These are phyloP conservation scores for Candida coquimbonensis DNA, from an alignment of 805 yeast genomes.

Conservation along the genomic window DNA sequence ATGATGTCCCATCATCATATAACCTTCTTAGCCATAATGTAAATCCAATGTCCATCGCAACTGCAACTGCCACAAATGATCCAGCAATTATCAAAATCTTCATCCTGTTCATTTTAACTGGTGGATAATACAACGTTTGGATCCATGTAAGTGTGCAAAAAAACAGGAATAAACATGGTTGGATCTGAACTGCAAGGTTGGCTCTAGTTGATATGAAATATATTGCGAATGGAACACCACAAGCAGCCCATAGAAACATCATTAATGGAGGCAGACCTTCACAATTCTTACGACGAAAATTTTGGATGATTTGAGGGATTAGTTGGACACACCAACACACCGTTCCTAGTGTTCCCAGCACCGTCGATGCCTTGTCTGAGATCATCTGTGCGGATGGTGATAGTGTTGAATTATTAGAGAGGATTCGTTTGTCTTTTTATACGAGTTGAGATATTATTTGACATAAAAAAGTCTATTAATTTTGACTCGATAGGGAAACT, in stretches of 20 bases:
- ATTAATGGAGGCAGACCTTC: conserved; percentile 84
- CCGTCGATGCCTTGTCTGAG: conserved; percentile 49
- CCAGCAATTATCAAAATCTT: conserved; percentile 33
- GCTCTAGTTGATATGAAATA: conserved; percentile 71
- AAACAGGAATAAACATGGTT: conserved; percentile 78
- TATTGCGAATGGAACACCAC: conserved; percentile 79
- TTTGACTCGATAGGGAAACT: conserved; percentile 1
- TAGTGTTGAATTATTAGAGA: too few species aligned
- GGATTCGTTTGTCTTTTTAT: too few species aligned
- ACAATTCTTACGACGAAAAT: conserved; percentile 70
- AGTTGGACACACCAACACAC: conserved; percentile 90
- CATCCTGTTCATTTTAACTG: conserved; percentile 34
- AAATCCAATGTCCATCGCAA: conserved; percentile 64
- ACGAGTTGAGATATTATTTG: too few species aligned
- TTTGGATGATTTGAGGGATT: conserved; percentile 75
- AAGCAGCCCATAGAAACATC: conserved; percentile 75
- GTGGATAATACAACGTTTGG: conserved; percentile 74
- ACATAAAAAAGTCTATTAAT: neutral
- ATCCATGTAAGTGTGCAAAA: conserved; percentile 62
- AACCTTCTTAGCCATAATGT: conserved; percentile 62
- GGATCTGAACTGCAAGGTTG: conserved; percentile 74
- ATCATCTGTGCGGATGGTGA: conserved; percentile 12
- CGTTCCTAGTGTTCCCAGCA: conserved; percentile 83
- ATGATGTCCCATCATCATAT: conserved; percentile 41
- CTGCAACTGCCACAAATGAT: conserved; percentile 35